A percentile compares a stretch with the other conserved stretches of the same genome.
Conservation (phyloP, 1,139 yeast species). For the Saccharomyces pastorianus region DNA sequence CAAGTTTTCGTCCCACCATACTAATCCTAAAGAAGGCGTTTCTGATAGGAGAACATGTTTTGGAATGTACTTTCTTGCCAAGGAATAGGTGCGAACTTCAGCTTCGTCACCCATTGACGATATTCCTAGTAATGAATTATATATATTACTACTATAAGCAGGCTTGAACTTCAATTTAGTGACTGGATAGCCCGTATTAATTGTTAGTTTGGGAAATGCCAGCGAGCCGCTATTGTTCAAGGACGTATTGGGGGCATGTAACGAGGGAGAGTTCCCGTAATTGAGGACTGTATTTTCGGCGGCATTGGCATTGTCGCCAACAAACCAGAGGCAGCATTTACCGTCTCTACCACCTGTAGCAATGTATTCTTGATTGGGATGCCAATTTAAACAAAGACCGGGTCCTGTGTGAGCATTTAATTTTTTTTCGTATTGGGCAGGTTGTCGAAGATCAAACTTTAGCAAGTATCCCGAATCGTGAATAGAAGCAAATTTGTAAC, state of each 20-base stretch:
- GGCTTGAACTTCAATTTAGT: slow-evolving; percentile 49
- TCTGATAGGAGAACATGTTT: slow-evolving; percentile 39
- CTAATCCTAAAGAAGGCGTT: slow-evolving; percentile 29
- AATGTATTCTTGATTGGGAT: slow-evolving; percentile 72
- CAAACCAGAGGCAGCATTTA: slow-evolving; percentile 31
- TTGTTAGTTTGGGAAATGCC: slow-evolving; percentile 56
- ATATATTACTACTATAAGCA: slow-evolving; percentile 35
- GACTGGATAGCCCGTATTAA: slow-evolving; percentile 59
- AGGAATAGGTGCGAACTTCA: slow-evolving; percentile 62
- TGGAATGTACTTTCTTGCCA: slow-evolving; percentile 70
- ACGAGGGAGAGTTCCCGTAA: slow-evolving; percentile 6
- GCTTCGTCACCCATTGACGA: slow-evolving; percentile 74
- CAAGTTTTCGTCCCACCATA: slow-evolving; percentile 30
- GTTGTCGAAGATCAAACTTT: slow-evolving; percentile 70
- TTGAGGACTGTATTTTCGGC: slow-evolving; percentile 19
- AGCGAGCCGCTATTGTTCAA: slow-evolving; percentile 22
- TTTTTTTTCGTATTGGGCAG: slow-evolving; percentile 53
- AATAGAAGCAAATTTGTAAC: slow-evolving; percentile 53
- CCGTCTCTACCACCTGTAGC: slow-evolving; percentile 91
- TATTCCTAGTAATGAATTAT: slow-evolving; percentile 61
- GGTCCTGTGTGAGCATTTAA: slow-evolving; percentile 90
- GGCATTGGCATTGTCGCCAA: slow-evolving; percentile 24
- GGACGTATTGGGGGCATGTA: slow-evolving; percentile 7
- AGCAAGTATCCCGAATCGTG: slow-evolving; percentile 86
- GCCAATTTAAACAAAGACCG: slow-evolving; percentile 82